Evolutionary conservation across 1,284 basidiomycete species (phyloP).

Genomic region (Marasmius fiardii): DNA sequence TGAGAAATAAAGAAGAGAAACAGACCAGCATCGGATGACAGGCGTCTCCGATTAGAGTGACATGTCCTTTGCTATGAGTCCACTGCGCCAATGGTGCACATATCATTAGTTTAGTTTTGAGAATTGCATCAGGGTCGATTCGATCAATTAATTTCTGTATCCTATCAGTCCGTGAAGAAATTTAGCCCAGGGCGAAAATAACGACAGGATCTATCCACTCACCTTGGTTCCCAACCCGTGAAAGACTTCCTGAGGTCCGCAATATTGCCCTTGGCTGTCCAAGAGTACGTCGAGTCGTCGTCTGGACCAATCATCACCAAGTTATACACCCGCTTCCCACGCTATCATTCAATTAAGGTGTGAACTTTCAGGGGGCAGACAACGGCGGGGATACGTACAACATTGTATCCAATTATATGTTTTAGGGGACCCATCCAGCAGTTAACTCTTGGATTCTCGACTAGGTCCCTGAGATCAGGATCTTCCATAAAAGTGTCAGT

Average conservation of each 20-base stretch:
- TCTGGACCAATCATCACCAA: conserved; percentile 43
- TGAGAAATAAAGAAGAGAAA: no score
- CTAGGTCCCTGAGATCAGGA: conserved; percentile 39
- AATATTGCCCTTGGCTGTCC: conserved; percentile 32
- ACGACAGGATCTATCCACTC: no score
- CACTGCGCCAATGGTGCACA: conserved; percentile 29
- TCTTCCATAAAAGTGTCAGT: conserved; percentile 42
- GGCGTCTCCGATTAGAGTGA: conserved; percentile 12
- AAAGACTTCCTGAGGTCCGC: conserved; percentile 42
- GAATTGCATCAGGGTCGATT: conserved; percentile 13
- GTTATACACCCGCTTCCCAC: conserved; percentile 38
- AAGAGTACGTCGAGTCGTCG: conserved; percentile 35
- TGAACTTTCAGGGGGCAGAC: no score
- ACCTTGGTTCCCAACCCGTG: conserved; percentile 44
- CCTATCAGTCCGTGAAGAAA: no score
- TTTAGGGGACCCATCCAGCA: conserved; percentile 43
- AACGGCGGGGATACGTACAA: conserved; percentile 24
- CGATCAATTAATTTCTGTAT: no score
- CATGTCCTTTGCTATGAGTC: conserved; percentile 11
- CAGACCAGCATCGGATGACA: conserved; percentile 17
- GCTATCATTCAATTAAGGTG: no score
- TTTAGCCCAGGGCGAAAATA: no score
- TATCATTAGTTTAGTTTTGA: conserved; percentile 51
- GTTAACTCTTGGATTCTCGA: conserved; percentile 33
- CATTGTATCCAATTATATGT: conserved; percentile 41